Evolutionary conservation across 2,329 filamentous ascomycete species (phyloP).

Genomic region (Fusarium sp.): DNA sequence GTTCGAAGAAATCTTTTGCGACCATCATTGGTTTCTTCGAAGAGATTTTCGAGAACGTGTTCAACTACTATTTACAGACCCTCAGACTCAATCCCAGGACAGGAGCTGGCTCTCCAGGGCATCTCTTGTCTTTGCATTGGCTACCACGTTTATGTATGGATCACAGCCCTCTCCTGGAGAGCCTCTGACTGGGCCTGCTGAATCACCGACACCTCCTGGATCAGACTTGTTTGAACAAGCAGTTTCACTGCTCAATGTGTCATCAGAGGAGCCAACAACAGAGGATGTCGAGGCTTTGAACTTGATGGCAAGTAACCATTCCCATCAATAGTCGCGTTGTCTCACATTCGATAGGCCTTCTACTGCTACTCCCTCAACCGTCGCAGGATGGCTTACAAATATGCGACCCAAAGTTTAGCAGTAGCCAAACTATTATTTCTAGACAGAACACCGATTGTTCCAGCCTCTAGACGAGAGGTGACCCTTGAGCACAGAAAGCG

Average conservation of each 20-base stretch:
- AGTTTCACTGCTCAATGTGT: neutral
- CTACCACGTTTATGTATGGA: neutral
- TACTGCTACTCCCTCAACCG: neutral
- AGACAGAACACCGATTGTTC: neutral
- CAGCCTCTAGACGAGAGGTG: neutral
- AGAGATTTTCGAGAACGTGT: neutral
- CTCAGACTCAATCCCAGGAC: neutral
- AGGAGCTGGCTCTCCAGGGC: neutral
- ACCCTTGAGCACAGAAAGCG: neutral
- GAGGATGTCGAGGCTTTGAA: neutral
- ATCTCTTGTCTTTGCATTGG: neutral
- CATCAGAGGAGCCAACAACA: neutral
- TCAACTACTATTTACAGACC: neutral
- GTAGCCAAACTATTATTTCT: neutral
- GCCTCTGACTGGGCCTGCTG: neutral
- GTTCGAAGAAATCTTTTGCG: neutral
- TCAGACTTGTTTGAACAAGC: neutral
- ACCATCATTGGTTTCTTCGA: neutral
- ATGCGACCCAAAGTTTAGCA: neutral
- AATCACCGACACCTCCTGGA: neutral
- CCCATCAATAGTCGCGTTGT: too few species aligned
- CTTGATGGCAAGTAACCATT: neutral
- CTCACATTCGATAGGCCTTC: neutral
- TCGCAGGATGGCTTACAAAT: neutral
- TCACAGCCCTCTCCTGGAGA: neutral